Conservation (phyloP, 305 asterid genomes). For the Plantago coronopus region DNA sequence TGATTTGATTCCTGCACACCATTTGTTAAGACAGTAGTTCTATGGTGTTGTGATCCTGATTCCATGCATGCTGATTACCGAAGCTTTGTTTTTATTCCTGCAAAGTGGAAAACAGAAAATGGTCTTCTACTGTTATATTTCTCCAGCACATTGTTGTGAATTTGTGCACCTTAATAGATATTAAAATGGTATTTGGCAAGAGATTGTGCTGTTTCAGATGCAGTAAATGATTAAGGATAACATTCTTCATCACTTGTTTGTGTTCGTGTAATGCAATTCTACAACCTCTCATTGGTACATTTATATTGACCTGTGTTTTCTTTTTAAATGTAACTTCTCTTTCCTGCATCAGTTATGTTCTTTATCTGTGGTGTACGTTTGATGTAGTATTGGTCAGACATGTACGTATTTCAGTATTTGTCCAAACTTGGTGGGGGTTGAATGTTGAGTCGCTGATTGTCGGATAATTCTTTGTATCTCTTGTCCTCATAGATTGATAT, state of each 20-base stretch:
- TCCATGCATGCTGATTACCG: too few relatives aligned
- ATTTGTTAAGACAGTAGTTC: too few relatives aligned
- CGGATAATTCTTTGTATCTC: background rate
- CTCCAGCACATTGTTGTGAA: too few relatives aligned
- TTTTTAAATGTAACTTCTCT: background rate
- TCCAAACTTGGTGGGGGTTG: background rate
- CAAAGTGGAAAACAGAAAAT: too few relatives aligned
- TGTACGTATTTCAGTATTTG: background rate
- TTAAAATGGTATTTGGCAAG: too few relatives aligned
- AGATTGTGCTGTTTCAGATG: too few relatives aligned
- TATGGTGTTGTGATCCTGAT: too few relatives aligned
- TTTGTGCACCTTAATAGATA: too few relatives aligned
- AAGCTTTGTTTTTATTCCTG: too few relatives aligned
- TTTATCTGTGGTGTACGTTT: background rate
- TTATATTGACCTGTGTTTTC: background rate
- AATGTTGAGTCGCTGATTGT: background rate
- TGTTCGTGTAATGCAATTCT: background rate
- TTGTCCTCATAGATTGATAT: conserved; percentile 1
- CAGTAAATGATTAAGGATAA: background rate
- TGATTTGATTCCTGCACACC: too few relatives aligned
- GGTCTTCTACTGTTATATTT: too few relatives aligned
- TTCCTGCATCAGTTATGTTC: background rate
- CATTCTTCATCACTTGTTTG: background rate
- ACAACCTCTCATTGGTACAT: background rate
- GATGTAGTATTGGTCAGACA: background rate